Evolutionary conservation across 352 stramenopile genomes (phyloP), one percentile per base, ranked within the genome.

Genomic region (Pythium chondricola): DNA sequence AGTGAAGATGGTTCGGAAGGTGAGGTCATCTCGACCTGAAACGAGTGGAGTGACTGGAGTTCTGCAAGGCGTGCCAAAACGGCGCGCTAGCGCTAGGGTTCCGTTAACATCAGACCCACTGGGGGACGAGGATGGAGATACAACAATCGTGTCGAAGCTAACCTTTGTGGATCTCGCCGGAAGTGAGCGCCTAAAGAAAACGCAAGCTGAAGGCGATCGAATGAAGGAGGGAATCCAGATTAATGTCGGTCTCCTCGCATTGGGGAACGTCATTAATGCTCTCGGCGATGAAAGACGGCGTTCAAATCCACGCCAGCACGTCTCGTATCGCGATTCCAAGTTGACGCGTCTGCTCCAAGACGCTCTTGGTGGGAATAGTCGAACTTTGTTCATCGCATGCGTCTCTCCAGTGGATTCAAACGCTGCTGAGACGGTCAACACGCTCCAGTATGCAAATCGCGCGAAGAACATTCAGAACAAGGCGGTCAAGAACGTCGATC

Each of bases 141-240:
- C 58, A 6, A 79, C 54, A 1, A 51, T 82, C 30, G 66, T 88
- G 8, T 91, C 83, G 3, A 94, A 93, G 43, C 65, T 95, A 13
- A 95, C 83, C 1, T 95, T 95, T 47, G 83, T 95, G 14, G 83
- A 95, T 62, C 64, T 95, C 9, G 83, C 83, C 25, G 83, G 83
- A 11, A 95, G 83, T 32, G 83, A 95, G 43, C 63, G 83, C n/a
- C 46, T 95, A 1, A 95, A 95, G 52, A 87, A 85, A 49, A 95
- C 83, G 2, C 74, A 76, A 43, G 82, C 83, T 10, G 83, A 89
- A 56, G 83, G 83, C 18, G 78, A 73, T 41, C 67, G 83, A 2
- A 95, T 95, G 83, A 95, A 93, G 54, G 83, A 95, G 52, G 83
- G 83, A 0, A 95, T 95, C 39, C 81, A 94, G 53, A 94, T 94